Conservation (phyloP, 2,329 filamentous ascomycete genomes). For the Fusarium nygamai region DNA sequence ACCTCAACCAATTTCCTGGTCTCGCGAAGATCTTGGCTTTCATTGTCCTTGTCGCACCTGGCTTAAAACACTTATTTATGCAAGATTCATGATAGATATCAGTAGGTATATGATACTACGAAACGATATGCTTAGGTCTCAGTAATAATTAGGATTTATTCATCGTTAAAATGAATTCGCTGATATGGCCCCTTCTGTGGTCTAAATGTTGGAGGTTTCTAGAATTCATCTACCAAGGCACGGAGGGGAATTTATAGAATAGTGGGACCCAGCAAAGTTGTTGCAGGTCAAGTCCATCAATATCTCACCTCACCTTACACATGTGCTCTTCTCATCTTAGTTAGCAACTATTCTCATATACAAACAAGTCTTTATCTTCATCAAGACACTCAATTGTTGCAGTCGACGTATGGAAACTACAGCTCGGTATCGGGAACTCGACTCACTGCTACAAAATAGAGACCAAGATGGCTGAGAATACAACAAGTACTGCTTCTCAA, state of each 20-base stretch:
- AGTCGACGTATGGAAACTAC: background rate
- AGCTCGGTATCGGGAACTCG: background rate
- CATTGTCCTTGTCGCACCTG: background rate
- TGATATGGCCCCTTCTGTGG: background rate
- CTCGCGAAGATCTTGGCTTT: background rate
- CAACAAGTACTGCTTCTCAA: conserved; percentile 12
- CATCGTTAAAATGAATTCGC: background rate
- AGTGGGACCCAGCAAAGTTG: conserved; percentile 25
- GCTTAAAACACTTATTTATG: conserved; percentile 12
- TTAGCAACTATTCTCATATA: background rate
- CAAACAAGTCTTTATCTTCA: background rate
- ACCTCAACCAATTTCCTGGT: background rate
- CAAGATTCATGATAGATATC: background rate
- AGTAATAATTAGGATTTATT: background rate
- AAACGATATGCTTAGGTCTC: background rate
- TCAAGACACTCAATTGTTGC: background rate
- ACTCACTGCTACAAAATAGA: background rate
- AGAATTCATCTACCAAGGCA: conserved; percentile 14
- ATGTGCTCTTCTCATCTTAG: conserved; percentile 1
- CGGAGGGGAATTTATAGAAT: conserved; percentile 21
- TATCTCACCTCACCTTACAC: background rate
- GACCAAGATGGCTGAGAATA: conserved; percentile 4
- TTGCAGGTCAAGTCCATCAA: background rate
- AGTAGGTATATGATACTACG: background rate
- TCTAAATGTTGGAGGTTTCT: conserved; percentile 2